Evolutionary conservation across 495 filamentous ascomycete species (phyloP).

Genomic region (Cladorrhinum samala): DNA sequence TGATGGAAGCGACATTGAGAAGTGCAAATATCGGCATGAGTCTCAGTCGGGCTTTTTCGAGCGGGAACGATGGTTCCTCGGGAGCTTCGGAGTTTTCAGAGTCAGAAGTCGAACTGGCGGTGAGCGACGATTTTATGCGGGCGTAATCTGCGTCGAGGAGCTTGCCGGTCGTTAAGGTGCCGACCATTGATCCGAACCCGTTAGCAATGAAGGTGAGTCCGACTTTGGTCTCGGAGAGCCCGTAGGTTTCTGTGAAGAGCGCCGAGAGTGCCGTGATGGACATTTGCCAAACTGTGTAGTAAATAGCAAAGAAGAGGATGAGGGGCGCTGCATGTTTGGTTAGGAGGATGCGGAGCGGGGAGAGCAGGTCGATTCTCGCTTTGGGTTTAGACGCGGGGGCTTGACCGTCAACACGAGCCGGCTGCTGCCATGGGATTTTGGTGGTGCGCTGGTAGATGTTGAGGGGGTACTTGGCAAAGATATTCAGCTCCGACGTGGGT

Average conservation of each 20-base stretch:
- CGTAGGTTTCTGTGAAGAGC: neutral
- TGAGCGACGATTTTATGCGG: neutral
- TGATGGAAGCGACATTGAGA: neutral
- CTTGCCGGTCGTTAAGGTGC: neutral
- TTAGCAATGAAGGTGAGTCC: neutral
- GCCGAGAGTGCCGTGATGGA: neutral
- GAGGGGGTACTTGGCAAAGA: slow-evolving; percentile 40
- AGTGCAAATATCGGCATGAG: neutral
- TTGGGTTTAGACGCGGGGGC: no score
- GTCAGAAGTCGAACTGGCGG: no score
- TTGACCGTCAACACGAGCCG: no score
- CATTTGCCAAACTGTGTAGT: neutral
- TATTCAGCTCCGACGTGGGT: slow-evolving; percentile 49
- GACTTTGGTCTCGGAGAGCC: neutral
- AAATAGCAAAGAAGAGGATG: neutral
- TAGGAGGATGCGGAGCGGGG: neutral
- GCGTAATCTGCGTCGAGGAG: neutral
- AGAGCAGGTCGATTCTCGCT: neutral
- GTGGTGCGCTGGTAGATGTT: slow-evolving; percentile 23
- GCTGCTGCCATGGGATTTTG: neutral
- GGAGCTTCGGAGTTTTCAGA: neutral
- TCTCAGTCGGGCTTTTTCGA: neutral
- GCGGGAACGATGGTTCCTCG: neutral
- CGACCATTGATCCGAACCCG: neutral
- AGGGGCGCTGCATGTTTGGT: neutral